phyloP scores from a whole-genome alignment of 2,329 filamentous ascomycete species.

The Bipolaris bicolor region DNA sequence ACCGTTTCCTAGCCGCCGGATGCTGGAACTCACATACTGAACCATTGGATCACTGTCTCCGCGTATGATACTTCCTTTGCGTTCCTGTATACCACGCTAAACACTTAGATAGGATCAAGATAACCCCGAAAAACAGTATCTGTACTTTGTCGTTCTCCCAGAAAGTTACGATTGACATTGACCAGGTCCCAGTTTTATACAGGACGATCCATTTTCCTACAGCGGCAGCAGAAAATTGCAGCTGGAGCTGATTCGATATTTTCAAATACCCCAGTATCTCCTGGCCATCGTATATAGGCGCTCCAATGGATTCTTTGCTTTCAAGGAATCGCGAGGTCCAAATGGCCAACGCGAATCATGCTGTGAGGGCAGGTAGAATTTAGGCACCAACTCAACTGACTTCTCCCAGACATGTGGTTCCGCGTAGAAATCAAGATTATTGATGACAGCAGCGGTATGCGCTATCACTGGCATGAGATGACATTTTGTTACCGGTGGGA shows the following conservation, averaged over 20 bases:
- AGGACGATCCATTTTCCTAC: not conserved
- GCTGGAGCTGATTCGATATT: conserved; percentile 15
- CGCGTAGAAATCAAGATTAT: conserved; percentile 21
- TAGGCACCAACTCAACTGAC: not conserved
- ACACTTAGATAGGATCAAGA: not conserved
- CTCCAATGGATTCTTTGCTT: conserved; percentile 27
- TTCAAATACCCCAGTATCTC: conserved; percentile 16
- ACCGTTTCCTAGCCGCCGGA: not conserved
- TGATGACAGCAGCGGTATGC: not conserved
- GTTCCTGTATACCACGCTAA: not conserved
- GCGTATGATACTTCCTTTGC: not conserved
- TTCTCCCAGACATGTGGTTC: conserved; percentile 19
- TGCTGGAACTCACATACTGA: not conserved
- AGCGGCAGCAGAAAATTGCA: conserved; percentile 13
- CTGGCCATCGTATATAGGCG: conserved; percentile 18
- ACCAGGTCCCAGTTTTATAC: not conserved
- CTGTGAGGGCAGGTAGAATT: conserved; percentile 1
- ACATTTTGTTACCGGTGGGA: conserved; percentile 24
- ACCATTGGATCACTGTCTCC: not conserved
- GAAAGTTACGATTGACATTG: not conserved
- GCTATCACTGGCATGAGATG: conserved; percentile 28
- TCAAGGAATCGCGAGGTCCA: conserved; percentile 2
- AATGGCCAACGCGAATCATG: conserved; percentile 9
- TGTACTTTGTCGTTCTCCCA: not conserved
- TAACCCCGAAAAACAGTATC: not conserved